phyloP scores from a whole-genome alignment of 441 rosid species.

The Erodium chrysanthum region DNA sequence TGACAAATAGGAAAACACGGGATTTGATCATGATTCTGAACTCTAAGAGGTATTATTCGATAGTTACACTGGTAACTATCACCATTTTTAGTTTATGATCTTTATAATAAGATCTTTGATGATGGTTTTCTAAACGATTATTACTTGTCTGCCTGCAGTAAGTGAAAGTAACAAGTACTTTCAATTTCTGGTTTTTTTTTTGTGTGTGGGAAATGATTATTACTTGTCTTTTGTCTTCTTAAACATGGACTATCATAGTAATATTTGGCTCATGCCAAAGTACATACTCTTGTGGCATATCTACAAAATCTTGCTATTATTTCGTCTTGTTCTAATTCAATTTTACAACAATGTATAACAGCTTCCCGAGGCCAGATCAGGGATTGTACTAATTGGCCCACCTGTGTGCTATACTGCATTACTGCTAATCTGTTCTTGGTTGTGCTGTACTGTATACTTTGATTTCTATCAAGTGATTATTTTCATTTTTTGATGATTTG shows the following conservation, averaged over 20 bases:
- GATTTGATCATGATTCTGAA: slow-evolving; percentile 87
- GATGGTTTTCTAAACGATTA: neutral
- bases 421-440: neutral
- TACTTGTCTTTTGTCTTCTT: neutral
- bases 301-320: neutral
- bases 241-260: too few relatives aligned
- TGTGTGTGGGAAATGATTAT: neutral
- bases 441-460: neutral
- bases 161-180: slow-evolving; percentile 2
- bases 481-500: neutral
- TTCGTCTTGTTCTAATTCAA: neutral
- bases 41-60: slow-evolving; percentile 58
- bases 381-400: neutral
- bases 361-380: neutral
- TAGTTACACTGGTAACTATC: slow-evolving; percentile 11
- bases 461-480: slow-evolving; percentile 5
- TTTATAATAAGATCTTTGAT: neutral
- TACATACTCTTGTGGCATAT: neutral
- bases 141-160: slow-evolving; percentile 1
- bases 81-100: neutral
- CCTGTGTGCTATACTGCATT: neutral
- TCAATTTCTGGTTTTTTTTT: neutral
- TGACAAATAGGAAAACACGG: slow-evolving; percentile 71
- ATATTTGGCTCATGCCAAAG: neutral
- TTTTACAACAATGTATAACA: neutral